These are phyloP conservation scores for Auxenochlorella pyrenoidosa DNA, from an alignment of 139 green algal species.

Conservation along the genomic window DNA sequence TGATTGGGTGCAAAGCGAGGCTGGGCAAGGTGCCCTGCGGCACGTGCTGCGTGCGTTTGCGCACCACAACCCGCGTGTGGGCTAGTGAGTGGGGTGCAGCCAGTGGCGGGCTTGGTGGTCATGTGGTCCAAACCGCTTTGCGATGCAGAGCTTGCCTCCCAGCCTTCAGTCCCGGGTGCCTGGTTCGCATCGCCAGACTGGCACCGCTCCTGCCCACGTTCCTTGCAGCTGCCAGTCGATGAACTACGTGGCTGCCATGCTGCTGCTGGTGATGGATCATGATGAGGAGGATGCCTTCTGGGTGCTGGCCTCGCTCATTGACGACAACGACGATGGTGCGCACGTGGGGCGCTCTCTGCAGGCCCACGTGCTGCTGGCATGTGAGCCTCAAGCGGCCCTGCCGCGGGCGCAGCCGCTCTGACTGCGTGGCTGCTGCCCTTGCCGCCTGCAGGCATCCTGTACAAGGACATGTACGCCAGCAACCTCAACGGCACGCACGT, in stretches of 20 bases:
- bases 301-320: constrained; percentile 62
- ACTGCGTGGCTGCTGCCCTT: not conserved
- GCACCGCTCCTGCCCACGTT: not conserved
- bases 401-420: not conserved
- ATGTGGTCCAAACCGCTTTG: too few relatives aligned
- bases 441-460: constrained; percentile 55
- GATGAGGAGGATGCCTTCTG: constrained; percentile 72
- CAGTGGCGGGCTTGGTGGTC: too few relatives aligned
- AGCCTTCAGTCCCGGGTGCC: not conserved
- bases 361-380: not conserved
- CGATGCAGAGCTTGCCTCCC: too few relatives aligned
- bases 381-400: not conserved
- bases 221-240: constrained; percentile 72
- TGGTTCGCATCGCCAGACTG: not conserved
- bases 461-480: constrained; percentile 72
- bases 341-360: too few relatives aligned
- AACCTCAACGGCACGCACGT: constrained; percentile 83
- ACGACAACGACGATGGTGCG: constrained; percentile 47
- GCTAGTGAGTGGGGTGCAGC: constrained; percentile 49
- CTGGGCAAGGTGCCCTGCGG: constrained; percentile 70
- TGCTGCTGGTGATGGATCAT: constrained; percentile 71
- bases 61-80: constrained; percentile 65
- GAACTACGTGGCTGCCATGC: constrained; percentile 81
- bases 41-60: constrained; percentile 79
- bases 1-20: constrained; percentile 60